Evolutionary conservation across 805 yeast species (phyloP).

Genomic region (Candida silvatica): DNA sequence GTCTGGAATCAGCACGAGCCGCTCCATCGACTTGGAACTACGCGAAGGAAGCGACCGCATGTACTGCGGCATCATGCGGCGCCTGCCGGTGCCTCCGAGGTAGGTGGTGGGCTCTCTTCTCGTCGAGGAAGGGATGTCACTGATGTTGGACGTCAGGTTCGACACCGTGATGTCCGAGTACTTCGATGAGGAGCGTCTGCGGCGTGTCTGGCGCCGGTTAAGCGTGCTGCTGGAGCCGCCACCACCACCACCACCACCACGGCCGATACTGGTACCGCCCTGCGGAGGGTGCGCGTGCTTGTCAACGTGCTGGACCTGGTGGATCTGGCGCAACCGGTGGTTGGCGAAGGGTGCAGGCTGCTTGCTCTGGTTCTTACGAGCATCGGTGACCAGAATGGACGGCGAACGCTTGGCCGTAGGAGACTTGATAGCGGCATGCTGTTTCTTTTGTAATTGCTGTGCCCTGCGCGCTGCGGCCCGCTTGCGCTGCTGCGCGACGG

Average conservation of each 20-base stretch:
- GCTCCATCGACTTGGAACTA: slow-evolving; percentile 80
- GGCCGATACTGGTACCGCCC: slow-evolving; percentile 5
- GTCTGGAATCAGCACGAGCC: slow-evolving; percentile 80
- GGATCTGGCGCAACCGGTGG: slow-evolving; percentile 26
- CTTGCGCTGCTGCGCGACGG: no score
- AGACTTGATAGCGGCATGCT: slow-evolving; percentile 1
- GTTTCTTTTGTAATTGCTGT: background rate
- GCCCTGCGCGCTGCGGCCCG: no score
- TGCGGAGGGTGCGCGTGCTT: slow-evolving; percentile 6
- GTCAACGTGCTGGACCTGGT: slow-evolving; percentile 10
- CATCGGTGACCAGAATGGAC: slow-evolving; percentile 87
- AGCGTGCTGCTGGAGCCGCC: background rate
- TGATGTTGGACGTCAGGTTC: slow-evolving; percentile 41
- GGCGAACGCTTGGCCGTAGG: slow-evolving; percentile 80
- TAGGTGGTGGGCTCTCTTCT: background rate
- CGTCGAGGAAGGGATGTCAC: slow-evolving; percentile 17
- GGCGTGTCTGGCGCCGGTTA: slow-evolving; percentile 18
- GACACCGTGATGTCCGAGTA: slow-evolving; percentile 69
- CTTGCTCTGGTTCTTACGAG: slow-evolving; percentile 45
- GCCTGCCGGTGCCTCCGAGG: background rate
- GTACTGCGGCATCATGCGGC: slow-evolving; percentile 30
- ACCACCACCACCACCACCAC: no score
- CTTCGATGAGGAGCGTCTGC: slow-evolving; percentile 66
- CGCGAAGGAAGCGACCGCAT: slow-evolving; percentile 56
- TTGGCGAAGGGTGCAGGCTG: slow-evolving; percentile 80